phyloP scores from a whole-genome alignment of 352 stramenopile species.

The Phytopythium vexans region DNA sequence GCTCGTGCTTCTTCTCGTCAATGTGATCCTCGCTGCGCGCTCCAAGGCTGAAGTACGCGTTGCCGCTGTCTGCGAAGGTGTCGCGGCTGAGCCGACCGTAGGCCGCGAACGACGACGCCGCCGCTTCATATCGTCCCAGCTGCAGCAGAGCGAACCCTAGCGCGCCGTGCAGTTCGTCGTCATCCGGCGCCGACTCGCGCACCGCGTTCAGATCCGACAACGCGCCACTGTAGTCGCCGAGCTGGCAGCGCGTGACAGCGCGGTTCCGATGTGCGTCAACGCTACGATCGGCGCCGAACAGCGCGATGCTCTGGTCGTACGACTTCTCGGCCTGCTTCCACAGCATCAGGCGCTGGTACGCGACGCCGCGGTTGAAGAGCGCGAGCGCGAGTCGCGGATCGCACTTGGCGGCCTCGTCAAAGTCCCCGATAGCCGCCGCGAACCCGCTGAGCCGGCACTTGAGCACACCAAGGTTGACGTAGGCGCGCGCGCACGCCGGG shows the following conservation, averaged over 20 bases:
- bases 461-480: slow-evolving; percentile 66
- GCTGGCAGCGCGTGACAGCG: slow-evolving; percentile 56
- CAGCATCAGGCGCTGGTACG: slow-evolving; percentile 68
- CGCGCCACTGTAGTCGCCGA: slow-evolving; percentile 48
- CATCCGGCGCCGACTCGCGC: slow-evolving; percentile 56
- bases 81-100: slow-evolving; percentile 60
- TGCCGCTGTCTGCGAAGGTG: slow-evolving; percentile 70
- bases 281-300: slow-evolving; percentile 33
- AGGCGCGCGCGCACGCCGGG: slow-evolving; percentile 41
- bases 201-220: slow-evolving; percentile 67
- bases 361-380: slow-evolving; percentile 67
- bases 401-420: slow-evolving; percentile 57
- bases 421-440: slow-evolving; percentile 61
- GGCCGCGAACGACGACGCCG: slow-evolving; percentile 53
- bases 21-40: slow-evolving; percentile 27
- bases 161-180: slow-evolving; percentile 63
- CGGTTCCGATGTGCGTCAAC: slow-evolving; percentile 65
- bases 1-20: slow-evolving; percentile 31
- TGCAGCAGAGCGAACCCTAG: slow-evolving; percentile 69
- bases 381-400: slow-evolving; percentile 32
- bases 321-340: slow-evolving; percentile 61
- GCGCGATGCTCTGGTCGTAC: slow-evolving; percentile 48
- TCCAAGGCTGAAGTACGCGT: slow-evolving; percentile 72
- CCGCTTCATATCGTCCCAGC: slow-evolving; percentile 63
- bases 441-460: slow-evolving; percentile 73